These are phyloP conservation scores for Limtongia smithiae DNA, from an alignment of 805 yeast species.

Conservation along the genomic window DNA sequence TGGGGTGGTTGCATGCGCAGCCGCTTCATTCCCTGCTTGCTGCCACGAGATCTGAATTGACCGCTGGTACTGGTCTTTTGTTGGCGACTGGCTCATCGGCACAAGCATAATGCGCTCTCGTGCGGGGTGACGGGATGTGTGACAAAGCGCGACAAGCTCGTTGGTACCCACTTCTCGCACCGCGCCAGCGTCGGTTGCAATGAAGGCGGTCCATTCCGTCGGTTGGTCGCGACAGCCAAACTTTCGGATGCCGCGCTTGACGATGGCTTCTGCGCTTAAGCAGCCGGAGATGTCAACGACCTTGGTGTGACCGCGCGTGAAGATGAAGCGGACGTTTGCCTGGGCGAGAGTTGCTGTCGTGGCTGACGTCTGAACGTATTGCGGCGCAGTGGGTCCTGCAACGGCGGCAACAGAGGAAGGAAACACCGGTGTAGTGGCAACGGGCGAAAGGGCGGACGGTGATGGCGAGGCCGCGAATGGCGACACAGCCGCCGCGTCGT, in stretches of 20 bases:
- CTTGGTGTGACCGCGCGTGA: conserved; percentile 69
- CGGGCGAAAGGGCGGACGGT: neutral
- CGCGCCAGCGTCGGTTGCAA: conserved; percentile 55
- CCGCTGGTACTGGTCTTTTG: conserved; percentile 33
- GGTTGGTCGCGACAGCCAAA: conserved; percentile 38
- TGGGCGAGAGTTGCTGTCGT: conserved; percentile 7
- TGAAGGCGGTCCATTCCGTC: conserved; percentile 45
- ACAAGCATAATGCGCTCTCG: conserved; percentile 69
- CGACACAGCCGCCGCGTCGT: conserved; percentile 27
- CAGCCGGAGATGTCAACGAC: conserved; percentile 72
- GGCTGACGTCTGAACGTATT: too few relatives aligned
- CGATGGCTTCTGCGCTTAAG: conserved; percentile 74
- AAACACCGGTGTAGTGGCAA: conserved; percentile 2
- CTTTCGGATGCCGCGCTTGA: conserved; percentile 60
- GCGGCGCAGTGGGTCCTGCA: too few relatives aligned
- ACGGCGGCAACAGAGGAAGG: too few relatives aligned
- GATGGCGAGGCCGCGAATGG: conserved; percentile 18
- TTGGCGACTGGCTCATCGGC: conserved; percentile 59
- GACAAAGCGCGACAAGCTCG: conserved; percentile 78
- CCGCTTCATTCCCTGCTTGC: conserved; percentile 3
- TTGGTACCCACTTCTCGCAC: conserved; percentile 62
- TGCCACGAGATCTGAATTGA: conserved; percentile 26
- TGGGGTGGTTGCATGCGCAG: neutral
- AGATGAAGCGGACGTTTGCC: conserved; percentile 56
- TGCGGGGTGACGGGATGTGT: conserved; percentile 66